Conservation (phyloP, 2,329 filamentous ascomycete species). For the Cladosporium austrohemisphaericum region DNA sequence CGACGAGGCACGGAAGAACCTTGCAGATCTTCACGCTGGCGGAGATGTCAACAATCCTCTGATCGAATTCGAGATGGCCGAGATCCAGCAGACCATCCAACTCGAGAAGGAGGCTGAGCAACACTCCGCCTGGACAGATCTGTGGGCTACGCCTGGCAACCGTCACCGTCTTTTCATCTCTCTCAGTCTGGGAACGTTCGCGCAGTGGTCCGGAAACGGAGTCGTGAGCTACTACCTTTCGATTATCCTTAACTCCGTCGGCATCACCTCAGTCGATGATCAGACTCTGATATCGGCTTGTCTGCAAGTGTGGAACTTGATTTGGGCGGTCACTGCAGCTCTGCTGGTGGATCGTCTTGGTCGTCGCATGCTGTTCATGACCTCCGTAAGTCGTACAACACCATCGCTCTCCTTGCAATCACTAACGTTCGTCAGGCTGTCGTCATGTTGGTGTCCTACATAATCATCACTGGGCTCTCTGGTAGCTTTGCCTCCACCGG, state of each 20-base stretch:
- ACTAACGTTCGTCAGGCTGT: constrained; percentile 27
- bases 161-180: constrained; percentile 37
- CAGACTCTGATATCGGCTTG: constrained; percentile 4
- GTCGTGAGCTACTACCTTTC: constrained; percentile 21
- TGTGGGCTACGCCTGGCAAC: constrained; percentile 6
- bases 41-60: constrained; percentile 13
- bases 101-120: constrained; percentile 6
- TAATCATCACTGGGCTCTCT: background rate
- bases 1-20: constrained; percentile 14
- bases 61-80: constrained; percentile 13
- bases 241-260: constrained; percentile 17
- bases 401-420: constrained; percentile 27
- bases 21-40: constrained; percentile 18
- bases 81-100: constrained; percentile 18
- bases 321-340: constrained; percentile 36
- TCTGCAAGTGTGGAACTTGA: constrained; percentile 13
- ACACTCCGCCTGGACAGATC: constrained; percentile 1
- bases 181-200: constrained; percentile 28
- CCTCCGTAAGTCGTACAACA: constrained; percentile 39
- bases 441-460: constrained; percentile 5
- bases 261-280: background rate
- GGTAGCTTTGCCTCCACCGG: background rate
- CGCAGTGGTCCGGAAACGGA: constrained; percentile 11
- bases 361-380: constrained; percentile 42
- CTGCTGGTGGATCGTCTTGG: constrained; percentile 41